phyloP scores from a whole-genome alignment of 345 rosid genomes.

The Pseudoturritis turrita region DNA sequence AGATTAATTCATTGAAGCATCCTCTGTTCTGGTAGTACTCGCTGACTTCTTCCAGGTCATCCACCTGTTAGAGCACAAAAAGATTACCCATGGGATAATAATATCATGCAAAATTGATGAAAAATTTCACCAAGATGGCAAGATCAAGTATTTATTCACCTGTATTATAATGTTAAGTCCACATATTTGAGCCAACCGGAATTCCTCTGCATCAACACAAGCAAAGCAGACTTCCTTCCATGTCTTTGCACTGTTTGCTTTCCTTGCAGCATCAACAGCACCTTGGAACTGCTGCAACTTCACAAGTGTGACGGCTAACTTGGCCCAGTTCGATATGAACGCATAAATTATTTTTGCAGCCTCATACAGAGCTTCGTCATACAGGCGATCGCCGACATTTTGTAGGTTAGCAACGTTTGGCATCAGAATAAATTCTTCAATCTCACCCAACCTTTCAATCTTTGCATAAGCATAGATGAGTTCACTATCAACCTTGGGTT shows the following conservation, averaged over 20 bases:
- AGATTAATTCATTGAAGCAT: slow-evolving; percentile 92
- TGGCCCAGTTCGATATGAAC: slow-evolving; percentile 97
- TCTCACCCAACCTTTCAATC: slow-evolving; percentile 88
- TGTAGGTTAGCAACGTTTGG: slow-evolving; percentile 97
- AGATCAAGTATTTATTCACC: slow-evolving; percentile 39
- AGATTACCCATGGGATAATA: slow-evolving; percentile 1
- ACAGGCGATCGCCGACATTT: slow-evolving; percentile 95
- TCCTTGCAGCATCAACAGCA: slow-evolving; percentile 99
- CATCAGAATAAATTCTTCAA: slow-evolving; percentile 96
- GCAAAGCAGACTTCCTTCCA: slow-evolving; percentile 99
- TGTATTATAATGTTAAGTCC: slow-evolving; percentile 91
- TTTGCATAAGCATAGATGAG: slow-evolving; percentile 98
- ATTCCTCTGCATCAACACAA: slow-evolving; percentile 98
- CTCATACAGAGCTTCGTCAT: slow-evolving; percentile 82
- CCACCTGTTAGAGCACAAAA: slow-evolving; percentile 56
- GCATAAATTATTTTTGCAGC: slow-evolving; percentile 96
- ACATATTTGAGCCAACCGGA: slow-evolving; percentile 95
- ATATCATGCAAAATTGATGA: background rate
- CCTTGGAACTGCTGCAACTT: slow-evolving; percentile 93
- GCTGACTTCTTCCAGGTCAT: slow-evolving; percentile 96
- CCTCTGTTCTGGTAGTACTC: slow-evolving; percentile 99
- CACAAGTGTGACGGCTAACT: slow-evolving; percentile 94
- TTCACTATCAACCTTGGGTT: slow-evolving; percentile 95
- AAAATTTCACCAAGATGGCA: background rate
- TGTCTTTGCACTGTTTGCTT: slow-evolving; percentile 99